These are phyloP conservation scores for Vigna mungo DNA, from an alignment of 306 rosid species.

Conservation along the genomic window DNA sequence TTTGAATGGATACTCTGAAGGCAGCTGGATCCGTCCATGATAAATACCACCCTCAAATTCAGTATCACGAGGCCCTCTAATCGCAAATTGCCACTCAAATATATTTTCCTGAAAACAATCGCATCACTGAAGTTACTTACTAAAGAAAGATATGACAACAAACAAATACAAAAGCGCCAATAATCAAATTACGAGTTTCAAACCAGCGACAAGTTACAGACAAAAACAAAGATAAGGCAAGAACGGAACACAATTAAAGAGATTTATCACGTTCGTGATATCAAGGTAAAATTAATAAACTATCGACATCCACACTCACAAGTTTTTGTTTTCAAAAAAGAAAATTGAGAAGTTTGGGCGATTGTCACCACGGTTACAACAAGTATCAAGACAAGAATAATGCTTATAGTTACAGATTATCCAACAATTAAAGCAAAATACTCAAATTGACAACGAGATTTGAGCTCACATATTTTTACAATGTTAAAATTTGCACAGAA, in stretches of 20 bases:
- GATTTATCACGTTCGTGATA: neutral
- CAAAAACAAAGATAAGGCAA: neutral
- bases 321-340: neutral
- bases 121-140: slow-evolving; percentile 12
- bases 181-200: slow-evolving; percentile 13
- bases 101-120: slow-evolving; percentile 75
- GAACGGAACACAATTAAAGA: neutral
- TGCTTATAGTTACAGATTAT: neutral
- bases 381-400: neutral
- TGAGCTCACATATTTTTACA: no score
- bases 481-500: neutral
- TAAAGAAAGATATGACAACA: neutral
- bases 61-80: slow-evolving; percentile 71
- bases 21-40: slow-evolving; percentile 82
- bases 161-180: neutral
- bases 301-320: neutral
- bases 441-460: neutral
- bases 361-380: neutral
- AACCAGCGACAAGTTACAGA: slow-evolving; percentile 13
- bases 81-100: slow-evolving; percentile 94
- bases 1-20: slow-evolving; percentile 84
- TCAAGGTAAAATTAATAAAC: neutral
- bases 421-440: neutral
- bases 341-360: neutral
- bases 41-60: slow-evolving; percentile 88